Percentiles rank a stretch among this genome's conserved stretches.
Conservation (phyloP, 169 alveolate genomes). For the Sarcocystis neurona region DNA sequence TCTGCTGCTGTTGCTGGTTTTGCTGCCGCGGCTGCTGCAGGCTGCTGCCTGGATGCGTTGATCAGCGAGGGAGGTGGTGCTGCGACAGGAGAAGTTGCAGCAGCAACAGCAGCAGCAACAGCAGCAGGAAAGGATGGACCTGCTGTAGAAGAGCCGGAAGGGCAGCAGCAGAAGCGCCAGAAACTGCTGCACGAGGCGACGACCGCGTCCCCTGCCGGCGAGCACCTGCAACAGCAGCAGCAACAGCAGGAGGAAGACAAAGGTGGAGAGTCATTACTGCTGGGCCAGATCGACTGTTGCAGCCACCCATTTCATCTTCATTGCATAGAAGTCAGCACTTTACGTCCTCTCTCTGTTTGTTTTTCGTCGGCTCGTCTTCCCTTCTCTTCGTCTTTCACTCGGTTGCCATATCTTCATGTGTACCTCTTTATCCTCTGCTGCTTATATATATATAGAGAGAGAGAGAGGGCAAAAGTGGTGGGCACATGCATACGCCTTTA, state of each 20-base stretch:
- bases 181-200: not conserved
- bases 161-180: not conserved
- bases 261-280: no score
- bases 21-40: not conserved
- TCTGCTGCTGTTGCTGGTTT: not conserved
- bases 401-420: no score
- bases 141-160: not conserved
- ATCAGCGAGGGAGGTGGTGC: not conserved
- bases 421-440: no score
- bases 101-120: not conserved
- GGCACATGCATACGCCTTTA: no score
- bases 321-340: slow-evolving; percentile 1
- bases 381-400: no score
- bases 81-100: not conserved
- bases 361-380: no score
- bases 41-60: slow-evolving; percentile 9
- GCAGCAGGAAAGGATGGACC: not conserved
- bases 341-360: not conserved
- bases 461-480: no score
- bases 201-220: no score
- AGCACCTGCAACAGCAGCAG: no score
- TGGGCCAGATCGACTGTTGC: not conserved
- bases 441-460: no score
- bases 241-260: no score
- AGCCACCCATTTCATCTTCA: not conserved